Evolutionary conservation across 352 stramenopile genomes (phyloP).

Genomic region (Globisporangium megalacanthum): DNA sequence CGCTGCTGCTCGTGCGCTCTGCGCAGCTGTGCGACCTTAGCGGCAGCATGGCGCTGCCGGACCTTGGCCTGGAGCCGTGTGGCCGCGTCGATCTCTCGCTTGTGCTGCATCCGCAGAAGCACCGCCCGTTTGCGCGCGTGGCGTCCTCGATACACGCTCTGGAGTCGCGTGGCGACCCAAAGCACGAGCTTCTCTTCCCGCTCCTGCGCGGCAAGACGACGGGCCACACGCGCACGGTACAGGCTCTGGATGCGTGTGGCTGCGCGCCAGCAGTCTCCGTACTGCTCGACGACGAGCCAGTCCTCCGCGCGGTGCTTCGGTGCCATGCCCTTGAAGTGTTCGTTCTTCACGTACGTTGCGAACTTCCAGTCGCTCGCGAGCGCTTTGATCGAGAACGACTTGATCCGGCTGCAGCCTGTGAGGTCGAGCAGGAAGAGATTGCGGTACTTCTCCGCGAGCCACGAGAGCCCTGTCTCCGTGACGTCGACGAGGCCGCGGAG

Average conservation of each 20-base stretch:
- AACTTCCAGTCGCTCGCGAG: slow-evolving; percentile 62
- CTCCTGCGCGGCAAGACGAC: slow-evolving; percentile 28
- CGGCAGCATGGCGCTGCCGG: slow-evolving; percentile 22
- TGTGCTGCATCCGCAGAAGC: slow-evolving; percentile 35
- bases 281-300: slow-evolving; percentile 81
- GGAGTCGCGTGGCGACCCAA: slow-evolving; percentile 52
- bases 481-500: slow-evolving; percentile 60
- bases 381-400: slow-evolving; percentile 46
- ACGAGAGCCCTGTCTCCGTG: slow-evolving; percentile 74
- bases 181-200: slow-evolving; percentile 42
- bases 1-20: slow-evolving; percentile 14
- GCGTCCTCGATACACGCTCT: slow-evolving; percentile 60
- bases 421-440: slow-evolving; percentile 60
- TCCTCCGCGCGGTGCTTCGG: slow-evolving; percentile 73
- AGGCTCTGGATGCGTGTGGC: slow-evolving; percentile 64
- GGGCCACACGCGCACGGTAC: slow-evolving; percentile 50
- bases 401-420: slow-evolving; percentile 40
- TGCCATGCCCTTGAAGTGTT: slow-evolving; percentile 73
- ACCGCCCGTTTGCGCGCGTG: slow-evolving; percentile 45
- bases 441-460: slow-evolving; percentile 77
- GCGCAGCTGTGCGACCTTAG: slow-evolving; percentile 11
- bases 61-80: slow-evolving; percentile 48
- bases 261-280: slow-evolving; percentile 67
- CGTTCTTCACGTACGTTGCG: slow-evolving; percentile 25
- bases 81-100: slow-evolving; percentile 56